Percentiles rank a stretch among this genome's conserved stretches.
Conservation (phyloP, 192 early-diverging fungal genomes). For the Geranomyces variabilis region DNA sequence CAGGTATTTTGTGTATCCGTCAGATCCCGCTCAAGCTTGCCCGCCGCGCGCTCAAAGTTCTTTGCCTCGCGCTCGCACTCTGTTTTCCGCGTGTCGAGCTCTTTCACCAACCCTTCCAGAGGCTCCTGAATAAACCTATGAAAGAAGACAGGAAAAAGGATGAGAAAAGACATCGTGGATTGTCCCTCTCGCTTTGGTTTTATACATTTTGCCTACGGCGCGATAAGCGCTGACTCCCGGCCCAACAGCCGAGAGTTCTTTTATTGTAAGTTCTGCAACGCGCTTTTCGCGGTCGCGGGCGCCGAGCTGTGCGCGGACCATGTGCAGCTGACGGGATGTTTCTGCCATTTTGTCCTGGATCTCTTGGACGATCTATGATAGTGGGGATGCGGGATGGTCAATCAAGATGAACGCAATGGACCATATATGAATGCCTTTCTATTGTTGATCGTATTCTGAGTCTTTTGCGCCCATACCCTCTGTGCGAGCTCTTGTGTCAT, state of each 20-base stretch:
- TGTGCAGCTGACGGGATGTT: conserved; percentile 61
- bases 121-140: conserved; percentile 62
- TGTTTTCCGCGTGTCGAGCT: conserved; percentile 39
- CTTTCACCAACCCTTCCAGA: conserved; percentile 46
- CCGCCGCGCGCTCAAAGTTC: conserved; percentile 56
- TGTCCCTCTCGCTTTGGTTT: background rate
- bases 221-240: conserved; percentile 65
- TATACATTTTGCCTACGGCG: conserved; percentile 76
- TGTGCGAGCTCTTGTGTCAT: conserved; percentile 32
- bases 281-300: conserved; percentile 67
- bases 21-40: conserved; percentile 63
- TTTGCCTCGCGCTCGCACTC: conserved; percentile 54
- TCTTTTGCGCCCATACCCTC: conserved; percentile 32
- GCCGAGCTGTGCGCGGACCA: conserved; percentile 65
- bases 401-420: background rate
- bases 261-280: conserved; percentile 68
- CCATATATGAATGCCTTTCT: too few species aligned
- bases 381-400: too few species aligned
- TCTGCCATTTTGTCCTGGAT: conserved; percentile 68
- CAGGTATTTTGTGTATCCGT: conserved; percentile 49
- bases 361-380: conserved; percentile 48
- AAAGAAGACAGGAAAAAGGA: too few species aligned
- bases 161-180: too few species aligned
- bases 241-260: conserved; percentile 62
- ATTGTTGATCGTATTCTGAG: too few species aligned